Evolutionary conservation across 2,329 filamentous ascomycete species (phyloP).

Genomic region (Reticulascus tulasneorum): DNA sequence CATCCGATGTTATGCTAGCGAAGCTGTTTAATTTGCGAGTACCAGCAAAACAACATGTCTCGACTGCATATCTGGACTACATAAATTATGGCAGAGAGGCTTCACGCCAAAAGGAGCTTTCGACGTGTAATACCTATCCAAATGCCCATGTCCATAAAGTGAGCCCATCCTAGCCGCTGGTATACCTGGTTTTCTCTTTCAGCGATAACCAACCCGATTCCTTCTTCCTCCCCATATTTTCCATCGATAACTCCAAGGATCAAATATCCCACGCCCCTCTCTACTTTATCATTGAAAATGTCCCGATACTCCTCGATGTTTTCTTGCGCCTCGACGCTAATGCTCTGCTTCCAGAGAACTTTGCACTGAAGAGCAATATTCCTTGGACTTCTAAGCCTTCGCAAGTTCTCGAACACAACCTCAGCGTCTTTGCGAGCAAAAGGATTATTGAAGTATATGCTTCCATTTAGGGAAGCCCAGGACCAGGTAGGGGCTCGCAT

Average conservation of each 20-base stretch:
- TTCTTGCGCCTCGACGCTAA: background rate
- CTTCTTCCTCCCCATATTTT: too few species aligned
- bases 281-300: background rate
- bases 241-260: background rate
- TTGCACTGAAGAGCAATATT: background rate
- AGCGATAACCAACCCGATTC: constrained; percentile 2
- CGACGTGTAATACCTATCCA: constrained; percentile 1
- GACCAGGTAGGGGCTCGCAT: constrained; percentile 8
- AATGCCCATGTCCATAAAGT: background rate
- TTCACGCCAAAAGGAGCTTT: too few species aligned
- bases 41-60: too few species aligned
- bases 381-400: background rate
- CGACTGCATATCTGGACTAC: too few species aligned
- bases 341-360: background rate
- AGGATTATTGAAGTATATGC: background rate
- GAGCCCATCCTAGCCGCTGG: constrained; percentile 2
- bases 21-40: too few species aligned
- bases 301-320: background rate
- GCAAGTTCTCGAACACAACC: background rate
- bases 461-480: constrained; percentile 6
- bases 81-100: too few species aligned
- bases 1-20: too few species aligned
- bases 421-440: background rate
- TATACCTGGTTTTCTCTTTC: background rate
- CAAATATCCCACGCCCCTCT: background rate